Base-by-base conservation (phyloP, 2,329 filamentous ascomycete species). In the Ophiostoma fasciatum region DNA sequence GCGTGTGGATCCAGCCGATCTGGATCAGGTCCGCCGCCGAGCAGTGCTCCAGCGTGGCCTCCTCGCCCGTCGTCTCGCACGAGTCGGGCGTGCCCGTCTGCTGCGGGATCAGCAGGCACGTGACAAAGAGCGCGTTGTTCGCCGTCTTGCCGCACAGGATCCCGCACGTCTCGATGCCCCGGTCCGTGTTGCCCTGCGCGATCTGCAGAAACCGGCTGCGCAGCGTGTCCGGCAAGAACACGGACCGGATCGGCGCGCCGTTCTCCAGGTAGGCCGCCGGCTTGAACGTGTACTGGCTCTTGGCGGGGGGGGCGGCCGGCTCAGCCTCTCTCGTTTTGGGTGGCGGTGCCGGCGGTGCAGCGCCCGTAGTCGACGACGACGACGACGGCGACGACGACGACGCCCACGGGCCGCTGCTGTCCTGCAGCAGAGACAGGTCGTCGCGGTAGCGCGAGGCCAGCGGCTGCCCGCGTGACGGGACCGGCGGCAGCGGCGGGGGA, bases 1-100 rank as follows among this genome's bases (percentile, higher is more conserved):
- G 90, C 0, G 90, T 98, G 53, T 98, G 90, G 42, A 98, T 98
- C 90, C 90, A 98, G 27, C 88, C 88, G 5, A 94, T 68, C 36
- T 93, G 75, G 55, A 94, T 72, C 25, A 96, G 59, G 42, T 92
- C 82, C 50, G 93, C 74, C 5, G 66, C 68, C 48, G 90, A 82
- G 51, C 87, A 92, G 54, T 88, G 94, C 38, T 94, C 84, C 47
- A 94, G 87, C 20, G 94, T 67, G 1, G 75, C 74, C 21, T 72
- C 71, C 54, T 93, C 85, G 46, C 94, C 90, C 32, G 84, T 74
- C 15, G 84, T 96, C 57, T 96, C 88, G 55, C 90, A 98, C 0
- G 90, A 96, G 51, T 98, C 88, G 3, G 79, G 77, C 0, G 88
- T 94, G 49, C 80, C 79, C 36, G 75, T 80, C 54, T 98, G 90